Percentiles rank a stretch among this genome's conserved stretches.
Evolutionary conservation across 441 rosid genomes (phyloP).

Genomic region (Corymbia calophylla): DNA sequence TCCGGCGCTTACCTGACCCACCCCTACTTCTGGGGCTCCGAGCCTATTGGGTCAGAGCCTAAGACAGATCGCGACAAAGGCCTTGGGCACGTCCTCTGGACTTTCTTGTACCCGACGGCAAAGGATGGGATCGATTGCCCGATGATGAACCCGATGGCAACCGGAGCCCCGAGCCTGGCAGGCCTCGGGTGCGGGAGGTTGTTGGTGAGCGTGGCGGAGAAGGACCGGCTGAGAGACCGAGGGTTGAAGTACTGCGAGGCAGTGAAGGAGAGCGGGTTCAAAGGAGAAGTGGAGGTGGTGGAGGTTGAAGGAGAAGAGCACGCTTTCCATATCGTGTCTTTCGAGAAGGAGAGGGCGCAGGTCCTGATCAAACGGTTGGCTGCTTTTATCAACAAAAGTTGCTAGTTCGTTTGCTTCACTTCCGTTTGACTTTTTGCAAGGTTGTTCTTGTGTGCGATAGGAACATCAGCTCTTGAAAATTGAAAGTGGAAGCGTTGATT

Average conservation of each 20-base stretch:
- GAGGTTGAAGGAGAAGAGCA: conserved; percentile 32
- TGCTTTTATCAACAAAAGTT: conserved; percentile 6
- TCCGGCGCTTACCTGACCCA: conserved; percentile 23
- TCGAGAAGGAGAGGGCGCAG: conserved; percentile 15
- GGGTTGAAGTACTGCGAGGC: conserved; percentile 20
- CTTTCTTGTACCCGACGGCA: conserved; percentile 13
- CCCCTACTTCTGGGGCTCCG: conserved; percentile 40
- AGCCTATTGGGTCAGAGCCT: conserved; percentile 20
- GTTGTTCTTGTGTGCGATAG: background rate
- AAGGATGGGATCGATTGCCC: conserved; percentile 16
- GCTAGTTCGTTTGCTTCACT: background rate
- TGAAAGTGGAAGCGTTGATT: background rate
- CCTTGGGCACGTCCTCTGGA: conserved; percentile 1
- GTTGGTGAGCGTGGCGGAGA: conserved; percentile 26
- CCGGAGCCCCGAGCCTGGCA: conserved; percentile 19
- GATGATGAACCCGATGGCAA: conserved; percentile 17
- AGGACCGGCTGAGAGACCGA: conserved; percentile 17
- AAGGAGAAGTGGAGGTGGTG: conserved; percentile 20
- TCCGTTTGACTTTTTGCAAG: background rate
- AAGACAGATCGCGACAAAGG: background rate
- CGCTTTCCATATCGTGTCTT: conserved; percentile 14
- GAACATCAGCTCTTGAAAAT: background rate
- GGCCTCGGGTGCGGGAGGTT: conserved; percentile 17
- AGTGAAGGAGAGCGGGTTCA: conserved; percentile 31
- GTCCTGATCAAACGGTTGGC: conserved; percentile 15